Evolutionary conservation across 768 basidiomycete species (phyloP).

Genomic region (Mycena metata): DNA sequence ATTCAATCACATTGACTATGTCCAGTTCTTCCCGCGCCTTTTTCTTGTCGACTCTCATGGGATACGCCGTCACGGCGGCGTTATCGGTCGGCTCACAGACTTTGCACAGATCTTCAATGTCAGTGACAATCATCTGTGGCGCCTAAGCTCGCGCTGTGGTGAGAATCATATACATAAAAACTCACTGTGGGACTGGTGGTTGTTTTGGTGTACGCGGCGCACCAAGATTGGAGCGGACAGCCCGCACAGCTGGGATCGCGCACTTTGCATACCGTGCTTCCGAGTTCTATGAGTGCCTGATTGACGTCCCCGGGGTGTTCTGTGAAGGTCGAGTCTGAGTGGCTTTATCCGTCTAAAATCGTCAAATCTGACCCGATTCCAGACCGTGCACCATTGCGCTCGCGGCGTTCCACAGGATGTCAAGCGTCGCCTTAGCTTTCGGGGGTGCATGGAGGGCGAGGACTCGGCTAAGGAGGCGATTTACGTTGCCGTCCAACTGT

Average conservation of each 20-base stretch:
- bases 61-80: slow-evolving; percentile 76
- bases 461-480: slow-evolving; percentile 85
- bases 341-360: not conserved
- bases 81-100: slow-evolving; percentile 69
- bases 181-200: slow-evolving; percentile 16
- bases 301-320: slow-evolving; percentile 85
- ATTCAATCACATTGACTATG: slow-evolving; percentile 89
- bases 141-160: not conserved
- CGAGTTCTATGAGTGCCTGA: slow-evolving; percentile 95
- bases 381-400: slow-evolving; percentile 70
- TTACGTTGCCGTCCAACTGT: slow-evolving; percentile 92
- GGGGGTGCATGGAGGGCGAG: slow-evolving; percentile 87
- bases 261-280: slow-evolving; percentile 92
- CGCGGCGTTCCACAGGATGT: slow-evolving; percentile 88
- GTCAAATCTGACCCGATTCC: not conserved
- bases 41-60: slow-evolving; percentile 89
- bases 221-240: slow-evolving; percentile 81
- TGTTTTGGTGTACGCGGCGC: slow-evolving; percentile 67
- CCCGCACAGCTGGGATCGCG: slow-evolving; percentile 78
- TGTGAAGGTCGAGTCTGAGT: slow-evolving; percentile 5
- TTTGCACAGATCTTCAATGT: slow-evolving; percentile 85
- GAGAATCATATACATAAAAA: slow-evolving; percentile 3
- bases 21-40: slow-evolving; percentile 88
- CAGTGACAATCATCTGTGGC: slow-evolving; percentile 48
- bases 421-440: slow-evolving; percentile 82